Evolutionary conservation across 192 early-diverging fungal genomes (phyloP).

Genomic region (Chytriomyces hyalinus): DNA sequence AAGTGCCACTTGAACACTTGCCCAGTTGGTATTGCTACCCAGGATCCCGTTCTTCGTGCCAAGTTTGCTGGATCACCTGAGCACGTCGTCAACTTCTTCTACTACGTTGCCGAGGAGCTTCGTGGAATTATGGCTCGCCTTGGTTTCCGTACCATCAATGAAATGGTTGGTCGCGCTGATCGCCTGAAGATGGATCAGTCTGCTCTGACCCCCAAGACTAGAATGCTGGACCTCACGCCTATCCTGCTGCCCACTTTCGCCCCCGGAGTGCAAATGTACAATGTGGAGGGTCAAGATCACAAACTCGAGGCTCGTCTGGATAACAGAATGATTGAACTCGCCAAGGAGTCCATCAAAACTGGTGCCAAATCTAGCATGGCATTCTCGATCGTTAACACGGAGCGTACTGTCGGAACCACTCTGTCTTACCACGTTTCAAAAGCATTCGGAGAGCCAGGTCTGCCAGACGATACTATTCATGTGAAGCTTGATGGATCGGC

Average conservation of each 20-base stretch:
- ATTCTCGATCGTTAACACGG: slow-evolving; percentile 85
- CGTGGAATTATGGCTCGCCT: slow-evolving; percentile 93
- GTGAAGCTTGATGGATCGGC: slow-evolving; percentile 88
- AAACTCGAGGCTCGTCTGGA: slow-evolving; percentile 84
- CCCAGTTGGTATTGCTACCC: slow-evolving; percentile 96
- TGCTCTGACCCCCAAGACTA: slow-evolving; percentile 81
- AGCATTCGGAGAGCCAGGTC: slow-evolving; percentile 75
- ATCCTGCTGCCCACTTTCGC: slow-evolving; percentile 87
- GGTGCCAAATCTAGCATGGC: slow-evolving; percentile 64
- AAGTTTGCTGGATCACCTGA: slow-evolving; percentile 97
- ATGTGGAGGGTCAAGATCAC: slow-evolving; percentile 87
- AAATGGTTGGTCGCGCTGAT: slow-evolving; percentile 96
- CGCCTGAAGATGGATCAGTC: slow-evolving; percentile 77
- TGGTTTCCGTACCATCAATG: slow-evolving; percentile 89
- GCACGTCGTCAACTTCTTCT: slow-evolving; percentile 98
- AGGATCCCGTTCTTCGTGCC: slow-evolving; percentile 89
- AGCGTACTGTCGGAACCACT: slow-evolving; percentile 92
- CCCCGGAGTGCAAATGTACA: slow-evolving; percentile 85
- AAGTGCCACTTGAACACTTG: slow-evolving; percentile 87
- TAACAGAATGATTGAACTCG: slow-evolving; percentile 83
- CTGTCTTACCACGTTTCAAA: slow-evolving; percentile 89
- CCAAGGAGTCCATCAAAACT: slow-evolving; percentile 70
- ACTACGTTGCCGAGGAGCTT: slow-evolving; percentile 93
- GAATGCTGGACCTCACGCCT: slow-evolving; percentile 81
- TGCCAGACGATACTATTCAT: slow-evolving; percentile 87